phyloP scores from a whole-genome alignment of 1,284 basidiomycete species.

The Salmacisia buchloeana region DNA sequence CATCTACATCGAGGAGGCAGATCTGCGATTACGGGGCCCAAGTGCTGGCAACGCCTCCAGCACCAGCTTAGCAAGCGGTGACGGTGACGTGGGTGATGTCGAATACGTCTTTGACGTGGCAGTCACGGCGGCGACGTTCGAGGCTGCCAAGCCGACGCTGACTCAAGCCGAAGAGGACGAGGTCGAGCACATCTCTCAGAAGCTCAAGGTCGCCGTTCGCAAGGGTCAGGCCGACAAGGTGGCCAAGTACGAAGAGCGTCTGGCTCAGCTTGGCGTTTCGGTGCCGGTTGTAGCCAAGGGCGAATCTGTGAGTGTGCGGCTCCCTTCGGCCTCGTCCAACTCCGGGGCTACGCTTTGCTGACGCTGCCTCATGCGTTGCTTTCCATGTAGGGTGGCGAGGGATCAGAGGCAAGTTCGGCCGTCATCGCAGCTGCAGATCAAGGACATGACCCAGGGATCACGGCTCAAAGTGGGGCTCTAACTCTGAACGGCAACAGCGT shows the following conservation, averaged over 20 bases:
- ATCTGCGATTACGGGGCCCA: conserved; percentile 9
- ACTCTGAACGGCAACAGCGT: no score
- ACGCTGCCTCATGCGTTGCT: no score
- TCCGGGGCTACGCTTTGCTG: not conserved
- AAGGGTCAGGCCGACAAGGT: conserved; percentile 57
- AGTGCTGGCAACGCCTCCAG: no score
- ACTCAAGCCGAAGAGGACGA: conserved; percentile 56
- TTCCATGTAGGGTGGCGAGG: not conserved
- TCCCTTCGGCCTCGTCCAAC: not conserved
- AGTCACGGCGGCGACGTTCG: conserved; percentile 4
- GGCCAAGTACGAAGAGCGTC: conserved; percentile 54
- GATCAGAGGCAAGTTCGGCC: not conserved
- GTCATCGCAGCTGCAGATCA: not conserved
- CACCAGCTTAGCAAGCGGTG: no score
- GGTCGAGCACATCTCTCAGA: conserved; percentile 55
- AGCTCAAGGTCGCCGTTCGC: conserved; percentile 56
- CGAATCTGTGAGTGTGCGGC: not conserved
- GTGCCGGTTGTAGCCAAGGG: not conserved
- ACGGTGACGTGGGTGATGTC: not conserved
- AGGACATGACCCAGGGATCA: not conserved
- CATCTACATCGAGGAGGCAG: conserved; percentile 46
- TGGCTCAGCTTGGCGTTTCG: conserved; percentile 52
- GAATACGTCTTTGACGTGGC: conserved; percentile 20
- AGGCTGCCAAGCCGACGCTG: conserved; percentile 44
- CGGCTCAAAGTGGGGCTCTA: not conserved